phyloP scores from a whole-genome alignment of 805 yeast genomes.

The Metschnikowia arizonensis region DNA sequence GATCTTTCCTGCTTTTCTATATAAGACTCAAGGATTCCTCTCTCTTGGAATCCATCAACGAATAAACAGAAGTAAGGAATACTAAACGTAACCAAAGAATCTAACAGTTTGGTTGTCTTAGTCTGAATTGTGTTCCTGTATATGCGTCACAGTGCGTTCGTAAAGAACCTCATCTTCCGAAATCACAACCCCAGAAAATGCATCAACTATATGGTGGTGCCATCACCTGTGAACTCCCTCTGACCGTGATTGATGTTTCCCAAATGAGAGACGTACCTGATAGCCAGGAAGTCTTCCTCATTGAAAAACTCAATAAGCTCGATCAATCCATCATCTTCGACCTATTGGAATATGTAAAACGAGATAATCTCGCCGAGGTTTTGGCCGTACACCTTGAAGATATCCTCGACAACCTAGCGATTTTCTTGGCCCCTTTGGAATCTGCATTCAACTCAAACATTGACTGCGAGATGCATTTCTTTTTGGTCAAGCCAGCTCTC shows the following conservation, averaged over 20 bases:
- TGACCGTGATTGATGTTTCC: constrained; percentile 69
- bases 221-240: constrained; percentile 54
- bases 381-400: constrained; percentile 54
- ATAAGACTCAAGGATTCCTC: too few relatives aligned
- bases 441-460: constrained; percentile 8
- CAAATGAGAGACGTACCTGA: constrained; percentile 81
- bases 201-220: constrained; percentile 64
- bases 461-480: constrained; percentile 16
- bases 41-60: too few relatives aligned
- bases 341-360: constrained; percentile 50
- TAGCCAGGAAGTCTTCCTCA: constrained; percentile 84
- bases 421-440: constrained; percentile 17
- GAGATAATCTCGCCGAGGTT: constrained; percentile 37
- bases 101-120: not conserved
- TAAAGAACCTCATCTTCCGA: not conserved
- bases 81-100: too few relatives aligned
- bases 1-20: too few relatives aligned
- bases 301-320: constrained; percentile 27
- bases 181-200: not conserved
- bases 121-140: not conserved
- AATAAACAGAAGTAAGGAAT: too few relatives aligned
- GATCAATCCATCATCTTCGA: constrained; percentile 65
- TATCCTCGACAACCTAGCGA: constrained; percentile 32
- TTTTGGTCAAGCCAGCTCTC: constrained; percentile 17
- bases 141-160: not conserved